Evolutionary conservation across 371 early-diverging fungal genomes (phyloP).

Genomic region (Syncephalis plumigaleata): DNA sequence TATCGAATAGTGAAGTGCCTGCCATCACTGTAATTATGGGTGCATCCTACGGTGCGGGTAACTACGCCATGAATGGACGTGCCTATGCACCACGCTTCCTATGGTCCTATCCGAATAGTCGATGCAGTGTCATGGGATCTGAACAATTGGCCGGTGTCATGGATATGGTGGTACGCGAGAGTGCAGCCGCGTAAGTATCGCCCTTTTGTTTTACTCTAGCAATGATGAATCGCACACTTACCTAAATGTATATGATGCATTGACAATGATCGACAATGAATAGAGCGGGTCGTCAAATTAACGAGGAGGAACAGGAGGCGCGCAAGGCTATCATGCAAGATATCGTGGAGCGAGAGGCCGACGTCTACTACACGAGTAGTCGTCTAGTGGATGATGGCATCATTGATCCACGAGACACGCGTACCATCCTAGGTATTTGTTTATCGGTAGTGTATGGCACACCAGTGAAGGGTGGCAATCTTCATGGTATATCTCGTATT

Average conservation of each 20-base stretch:
- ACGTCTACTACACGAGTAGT: constrained; percentile 52
- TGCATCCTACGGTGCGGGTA: constrained; percentile 64
- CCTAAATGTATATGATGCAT: background rate
- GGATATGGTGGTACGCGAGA: constrained; percentile 50
- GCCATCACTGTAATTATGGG: constrained; percentile 61
- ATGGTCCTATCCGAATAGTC: constrained; percentile 61
- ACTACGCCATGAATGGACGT: constrained; percentile 63
- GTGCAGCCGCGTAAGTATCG: constrained; percentile 28
- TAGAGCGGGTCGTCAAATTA: constrained; percentile 25
- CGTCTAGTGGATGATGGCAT: constrained; percentile 48
- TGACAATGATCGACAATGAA: background rate
- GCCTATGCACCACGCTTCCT: constrained; percentile 56
- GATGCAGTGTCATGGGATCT: constrained; percentile 61
- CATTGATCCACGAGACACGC: constrained; percentile 48
- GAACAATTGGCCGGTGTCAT: constrained; percentile 56
- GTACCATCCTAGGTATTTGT: constrained; percentile 37
- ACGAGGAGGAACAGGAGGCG: constrained; percentile 36
- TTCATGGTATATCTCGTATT: constrained; percentile 55
- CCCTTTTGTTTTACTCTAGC: no score
- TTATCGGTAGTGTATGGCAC: constrained; percentile 35
- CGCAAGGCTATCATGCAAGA: constrained; percentile 37
- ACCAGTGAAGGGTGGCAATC: constrained; percentile 38
- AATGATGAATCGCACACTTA: no score
- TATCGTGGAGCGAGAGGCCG: constrained; percentile 45
- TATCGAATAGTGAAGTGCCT: constrained; percentile 50